Evolutionary conservation across 2,329 filamentous ascomycete genomes (phyloP).

Genomic region (Scopulariopsis brevicaulis): DNA sequence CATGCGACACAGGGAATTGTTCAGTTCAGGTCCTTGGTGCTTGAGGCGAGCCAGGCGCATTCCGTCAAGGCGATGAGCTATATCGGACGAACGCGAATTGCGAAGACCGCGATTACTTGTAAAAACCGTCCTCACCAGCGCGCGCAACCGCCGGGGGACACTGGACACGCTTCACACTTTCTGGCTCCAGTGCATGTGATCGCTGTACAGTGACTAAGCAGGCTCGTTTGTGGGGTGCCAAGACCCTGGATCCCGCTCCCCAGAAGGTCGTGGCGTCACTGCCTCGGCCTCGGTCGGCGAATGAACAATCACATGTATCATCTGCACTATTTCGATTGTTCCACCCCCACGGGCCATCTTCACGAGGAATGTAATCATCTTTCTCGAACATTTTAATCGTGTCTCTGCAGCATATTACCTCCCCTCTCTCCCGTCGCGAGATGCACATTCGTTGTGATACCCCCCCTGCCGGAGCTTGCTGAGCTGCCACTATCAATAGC

Average conservation of each 20-base stretch:
- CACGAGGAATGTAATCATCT: not conserved
- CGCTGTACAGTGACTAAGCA: not conserved
- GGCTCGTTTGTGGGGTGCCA: not conserved
- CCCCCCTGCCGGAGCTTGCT: not conserved
- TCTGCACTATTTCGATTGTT: not conserved
- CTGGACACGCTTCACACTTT: not conserved
- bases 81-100: no score
- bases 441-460: not conserved
- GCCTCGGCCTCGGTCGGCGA: conserved; percentile 3
- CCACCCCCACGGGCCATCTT: not conserved
- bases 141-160: not conserved
- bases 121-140: no score
- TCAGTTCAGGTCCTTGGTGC: no score
- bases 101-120: no score
- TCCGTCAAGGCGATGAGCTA: no score
- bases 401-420: not conserved
- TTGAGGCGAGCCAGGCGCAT: no score
- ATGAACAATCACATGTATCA: conserved; percentile 4
- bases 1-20: no score
- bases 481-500: not conserved
- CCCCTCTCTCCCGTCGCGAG: not conserved
- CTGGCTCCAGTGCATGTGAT: not conserved
- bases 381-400: not conserved
- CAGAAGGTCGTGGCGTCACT: not conserved
- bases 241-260: not conserved